phyloP scores from a whole-genome alignment of 352 stramenopile genomes.

The Elongisporangium senticosum region DNA sequence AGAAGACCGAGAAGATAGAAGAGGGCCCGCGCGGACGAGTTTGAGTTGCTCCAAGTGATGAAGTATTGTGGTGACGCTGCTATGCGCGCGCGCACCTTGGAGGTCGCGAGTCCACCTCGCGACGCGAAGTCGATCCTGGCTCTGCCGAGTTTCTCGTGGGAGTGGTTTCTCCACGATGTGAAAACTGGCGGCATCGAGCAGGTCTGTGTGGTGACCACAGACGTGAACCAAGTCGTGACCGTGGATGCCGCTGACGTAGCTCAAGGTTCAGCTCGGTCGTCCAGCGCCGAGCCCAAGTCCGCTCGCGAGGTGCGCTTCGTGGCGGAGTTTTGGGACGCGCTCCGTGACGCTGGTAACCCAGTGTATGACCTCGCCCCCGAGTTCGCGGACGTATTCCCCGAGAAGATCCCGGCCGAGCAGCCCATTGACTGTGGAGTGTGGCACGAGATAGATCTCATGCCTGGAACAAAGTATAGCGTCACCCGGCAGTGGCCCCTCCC shows the following conservation, averaged over 20 bases:
- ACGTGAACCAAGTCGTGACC: not conserved
- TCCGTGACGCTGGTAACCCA: conserved; percentile 5
- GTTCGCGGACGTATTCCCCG: conserved; percentile 11
- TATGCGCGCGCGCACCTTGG: too few species aligned
- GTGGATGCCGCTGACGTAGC: not conserved
- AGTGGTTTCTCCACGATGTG: not conserved
- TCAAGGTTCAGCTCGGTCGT: not conserved
- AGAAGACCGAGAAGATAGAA: too few species aligned
- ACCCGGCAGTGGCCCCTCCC: too few species aligned
- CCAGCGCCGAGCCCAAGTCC: not conserved
- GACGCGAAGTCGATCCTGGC: not conserved
- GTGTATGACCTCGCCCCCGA: conserved; percentile 5
- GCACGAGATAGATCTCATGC: too few species aligned
- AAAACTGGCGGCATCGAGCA: conserved; percentile 2
- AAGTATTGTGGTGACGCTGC: too few species aligned
- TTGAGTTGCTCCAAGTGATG: too few species aligned
- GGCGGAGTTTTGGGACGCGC: not conserved
- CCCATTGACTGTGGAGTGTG: too few species aligned
- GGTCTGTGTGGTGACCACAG: conserved; percentile 1
- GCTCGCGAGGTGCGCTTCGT: conserved; percentile 1
- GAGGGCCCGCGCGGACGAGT: too few species aligned
- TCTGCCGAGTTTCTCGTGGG: conserved; percentile 1
- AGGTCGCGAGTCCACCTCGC: not conserved
- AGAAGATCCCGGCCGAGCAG: too few species aligned
- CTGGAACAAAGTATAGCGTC: too few species aligned